Evolutionary conservation across 2,329 filamentous ascomycete species (phyloP).

Genomic region (Colletotrichum sp.): DNA sequence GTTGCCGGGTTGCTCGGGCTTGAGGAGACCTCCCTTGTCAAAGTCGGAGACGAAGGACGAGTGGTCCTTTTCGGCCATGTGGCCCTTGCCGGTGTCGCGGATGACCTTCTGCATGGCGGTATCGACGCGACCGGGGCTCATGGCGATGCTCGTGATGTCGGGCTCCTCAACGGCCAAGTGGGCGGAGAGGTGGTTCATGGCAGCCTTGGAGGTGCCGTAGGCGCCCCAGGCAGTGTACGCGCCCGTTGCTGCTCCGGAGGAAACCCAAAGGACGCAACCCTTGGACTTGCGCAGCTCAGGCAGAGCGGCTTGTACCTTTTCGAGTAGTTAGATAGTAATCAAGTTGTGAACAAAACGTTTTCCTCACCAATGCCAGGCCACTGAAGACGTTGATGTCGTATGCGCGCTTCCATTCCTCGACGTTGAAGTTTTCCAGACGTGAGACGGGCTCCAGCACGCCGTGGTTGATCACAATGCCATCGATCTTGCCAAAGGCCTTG

Average conservation of each 20-base stretch:
- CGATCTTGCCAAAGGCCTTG: conserved; percentile 72
- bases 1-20: conserved; percentile 82
- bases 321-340: neutral
- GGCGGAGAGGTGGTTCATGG: conserved; percentile 77
- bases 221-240: conserved; percentile 77
- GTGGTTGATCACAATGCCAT: conserved; percentile 89
- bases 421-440: conserved; percentile 67
- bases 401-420: conserved; percentile 74
- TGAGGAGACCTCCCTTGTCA: conserved; percentile 73
- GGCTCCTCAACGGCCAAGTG: conserved; percentile 81
- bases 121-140: conserved; percentile 83
- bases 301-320: conserved; percentile 73
- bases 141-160: conserved; percentile 72
- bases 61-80: conserved; percentile 64
- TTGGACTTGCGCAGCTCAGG: conserved; percentile 70
- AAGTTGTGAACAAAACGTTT: neutral
- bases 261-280: conserved; percentile 79
- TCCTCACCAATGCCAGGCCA: conserved; percentile 74
- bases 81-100: conserved; percentile 60
- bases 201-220: conserved; percentile 85
- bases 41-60: conserved; percentile 73
- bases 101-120: conserved; percentile 91
- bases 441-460: conserved; percentile 79
- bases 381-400: conserved; percentile 93
- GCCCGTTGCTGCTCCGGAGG: conserved; percentile 75